phyloP scores from a whole-genome alignment of 192 early-diverging fungal genomes.

The Coemansia sp. region DNA sequence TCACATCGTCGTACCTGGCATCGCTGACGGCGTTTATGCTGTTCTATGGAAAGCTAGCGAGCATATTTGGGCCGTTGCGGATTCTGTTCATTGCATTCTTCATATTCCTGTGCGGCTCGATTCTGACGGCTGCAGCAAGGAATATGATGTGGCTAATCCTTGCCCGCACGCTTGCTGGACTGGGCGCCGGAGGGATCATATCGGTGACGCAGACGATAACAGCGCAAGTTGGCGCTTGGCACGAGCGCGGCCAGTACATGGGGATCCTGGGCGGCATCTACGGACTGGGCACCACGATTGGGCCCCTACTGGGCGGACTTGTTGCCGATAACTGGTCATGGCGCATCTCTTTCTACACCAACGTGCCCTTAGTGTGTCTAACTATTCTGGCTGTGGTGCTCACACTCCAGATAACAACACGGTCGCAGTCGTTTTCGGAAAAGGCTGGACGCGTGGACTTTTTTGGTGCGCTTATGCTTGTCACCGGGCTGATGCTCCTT shows the following conservation, averaged over 20 bases:
- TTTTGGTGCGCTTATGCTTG: conserved; percentile 63
- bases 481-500: conserved; percentile 63
- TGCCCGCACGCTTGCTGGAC: conserved; percentile 52
- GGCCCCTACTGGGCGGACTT: conserved; percentile 78
- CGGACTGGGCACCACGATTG: conserved; percentile 71
- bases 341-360: conserved; percentile 84
- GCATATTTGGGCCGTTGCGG: conserved; percentile 66
- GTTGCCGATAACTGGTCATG: conserved; percentile 70
- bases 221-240: conserved; percentile 58
- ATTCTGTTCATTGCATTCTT: conserved; percentile 40
- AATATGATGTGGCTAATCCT: conserved; percentile 58
- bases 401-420: conserved; percentile 57
- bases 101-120: conserved; percentile 64
- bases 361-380: conserved; percentile 74
- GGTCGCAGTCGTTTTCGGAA: conserved; percentile 40
- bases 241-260: conserved; percentile 76
- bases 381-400: conserved; percentile 55
- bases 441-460: conserved; percentile 60
- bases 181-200: conserved; percentile 64
- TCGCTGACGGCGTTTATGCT: conserved; percentile 62
- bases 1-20: conserved; percentile 62
- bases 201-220: conserved; percentile 65
- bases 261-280: conserved; percentile 73
- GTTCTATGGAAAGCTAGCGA: conserved; percentile 72
- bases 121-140: conserved; percentile 55